Conservation (phyloP, 352 stramenopile species). For the Phytophthora meadii region DNA sequence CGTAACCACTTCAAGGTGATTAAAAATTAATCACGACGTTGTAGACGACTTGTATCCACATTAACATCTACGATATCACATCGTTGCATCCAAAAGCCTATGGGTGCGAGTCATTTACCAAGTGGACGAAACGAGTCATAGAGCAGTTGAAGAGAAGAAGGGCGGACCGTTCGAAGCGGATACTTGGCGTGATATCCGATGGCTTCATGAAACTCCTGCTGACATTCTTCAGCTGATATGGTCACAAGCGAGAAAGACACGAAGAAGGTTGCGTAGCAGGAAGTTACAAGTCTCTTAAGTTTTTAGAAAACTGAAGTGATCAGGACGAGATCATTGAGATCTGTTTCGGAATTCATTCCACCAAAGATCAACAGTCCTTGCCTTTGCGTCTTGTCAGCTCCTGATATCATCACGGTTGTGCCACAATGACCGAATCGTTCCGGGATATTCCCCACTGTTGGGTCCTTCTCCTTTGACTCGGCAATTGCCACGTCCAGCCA, state of each 20-base stretch:
- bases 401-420: conserved; percentile 22
- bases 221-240: no score
- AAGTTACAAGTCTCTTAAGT: no score
- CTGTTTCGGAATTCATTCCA: conserved; percentile 58
- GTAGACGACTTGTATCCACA: background rate
- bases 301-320: conserved; percentile 11
- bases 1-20: no score
- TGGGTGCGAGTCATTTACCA: no score
- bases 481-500: conserved; percentile 34
- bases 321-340: conserved; percentile 51
- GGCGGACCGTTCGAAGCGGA: conserved; percentile 1
- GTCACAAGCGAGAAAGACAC: no score
- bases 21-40: background rate
- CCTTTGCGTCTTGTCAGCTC: conserved; percentile 10
- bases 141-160: background rate
- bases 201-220: no score
- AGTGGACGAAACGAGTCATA: no score
- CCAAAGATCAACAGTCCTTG: conserved; percentile 60
- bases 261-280: no score
- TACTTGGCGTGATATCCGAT: no score
- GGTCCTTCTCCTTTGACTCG: conserved; percentile 5
- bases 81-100: no score
- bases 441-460: conserved; percentile 6
- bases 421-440: conserved; percentile 63
- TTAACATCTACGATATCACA: no score